Conservation (phyloP, 495 filamentous ascomycete species). For the Annulohypoxylon stygium region DNA sequence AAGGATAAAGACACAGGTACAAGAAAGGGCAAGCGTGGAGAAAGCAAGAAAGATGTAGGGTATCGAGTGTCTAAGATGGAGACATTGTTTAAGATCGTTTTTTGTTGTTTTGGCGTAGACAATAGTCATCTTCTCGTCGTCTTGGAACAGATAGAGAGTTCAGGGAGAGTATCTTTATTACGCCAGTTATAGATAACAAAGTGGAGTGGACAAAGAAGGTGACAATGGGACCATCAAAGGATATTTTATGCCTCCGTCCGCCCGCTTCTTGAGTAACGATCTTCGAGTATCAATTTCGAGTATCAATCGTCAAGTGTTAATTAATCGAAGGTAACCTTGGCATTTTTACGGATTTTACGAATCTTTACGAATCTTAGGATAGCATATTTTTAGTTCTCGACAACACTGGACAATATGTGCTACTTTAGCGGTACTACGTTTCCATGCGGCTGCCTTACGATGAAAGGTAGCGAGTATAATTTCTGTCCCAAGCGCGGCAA, state of each 20-base stretch:
- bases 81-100: neutral
- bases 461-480: constrained; percentile 28
- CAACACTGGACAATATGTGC: constrained; percentile 15
- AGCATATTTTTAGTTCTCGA: neutral
- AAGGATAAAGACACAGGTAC: too few relatives aligned
- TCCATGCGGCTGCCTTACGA: constrained; percentile 20
- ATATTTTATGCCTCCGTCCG: neutral
- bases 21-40: too few relatives aligned
- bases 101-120: neutral
- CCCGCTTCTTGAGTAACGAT: neutral
- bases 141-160: neutral
- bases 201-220: neutral
- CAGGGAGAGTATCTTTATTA: neutral
- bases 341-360: too few relatives aligned
- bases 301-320: neutral
- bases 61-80: neutral
- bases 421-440: constrained; percentile 11
- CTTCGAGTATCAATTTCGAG: neutral
- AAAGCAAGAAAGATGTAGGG: neutral
- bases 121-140: neutral
- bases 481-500: constrained; percentile 16
- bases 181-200: neutral
- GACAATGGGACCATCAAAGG: neutral
- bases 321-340: neutral
- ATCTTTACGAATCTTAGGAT: too few relatives aligned